These are phyloP conservation scores for Calonectria pseudoturangicola DNA, from an alignment of 2,329 filamentous ascomycete species.

Conservation along the genomic window DNA sequence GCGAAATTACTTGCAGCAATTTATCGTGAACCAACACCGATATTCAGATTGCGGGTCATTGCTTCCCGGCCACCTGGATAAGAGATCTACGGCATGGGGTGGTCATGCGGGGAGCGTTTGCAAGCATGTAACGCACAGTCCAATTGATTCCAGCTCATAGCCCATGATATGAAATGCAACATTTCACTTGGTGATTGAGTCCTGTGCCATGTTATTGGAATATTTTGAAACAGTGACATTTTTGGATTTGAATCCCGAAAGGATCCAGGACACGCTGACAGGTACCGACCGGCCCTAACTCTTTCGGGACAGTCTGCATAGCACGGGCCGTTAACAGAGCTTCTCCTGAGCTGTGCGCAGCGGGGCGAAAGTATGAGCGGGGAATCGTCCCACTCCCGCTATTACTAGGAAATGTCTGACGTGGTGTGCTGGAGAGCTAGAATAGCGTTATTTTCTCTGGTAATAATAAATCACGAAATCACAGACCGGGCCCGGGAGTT, in stretches of 20 bases:
- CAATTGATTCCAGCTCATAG: neutral
- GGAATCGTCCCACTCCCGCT: neutral
- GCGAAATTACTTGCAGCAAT: neutral
- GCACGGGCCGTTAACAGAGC: constrained; percentile 9
- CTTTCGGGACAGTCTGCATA: constrained; percentile 1
- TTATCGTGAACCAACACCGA: neutral
- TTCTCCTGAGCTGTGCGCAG: neutral
- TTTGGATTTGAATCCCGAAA: neutral
- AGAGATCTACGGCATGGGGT: constrained; percentile 24
- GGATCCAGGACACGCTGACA: neutral
- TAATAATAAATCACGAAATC: neutral
- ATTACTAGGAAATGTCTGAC: neutral
- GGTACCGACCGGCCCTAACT: neutral
- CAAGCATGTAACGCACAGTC: constrained; percentile 7
- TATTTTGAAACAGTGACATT: neutral
- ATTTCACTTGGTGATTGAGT: neutral
- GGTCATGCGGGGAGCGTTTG: neutral
- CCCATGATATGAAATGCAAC: no score
- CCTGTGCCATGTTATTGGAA: neutral
- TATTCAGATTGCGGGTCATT: constrained; percentile 8
- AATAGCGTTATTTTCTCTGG: neutral
- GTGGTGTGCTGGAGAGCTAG: neutral
- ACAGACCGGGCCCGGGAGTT: no score
- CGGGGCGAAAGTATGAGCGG: constrained; percentile 1
- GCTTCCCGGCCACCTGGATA: constrained; percentile 2